phyloP scores from a whole-genome alignment of 106 monocot species.

The Platanthera guangdongensis region DNA sequence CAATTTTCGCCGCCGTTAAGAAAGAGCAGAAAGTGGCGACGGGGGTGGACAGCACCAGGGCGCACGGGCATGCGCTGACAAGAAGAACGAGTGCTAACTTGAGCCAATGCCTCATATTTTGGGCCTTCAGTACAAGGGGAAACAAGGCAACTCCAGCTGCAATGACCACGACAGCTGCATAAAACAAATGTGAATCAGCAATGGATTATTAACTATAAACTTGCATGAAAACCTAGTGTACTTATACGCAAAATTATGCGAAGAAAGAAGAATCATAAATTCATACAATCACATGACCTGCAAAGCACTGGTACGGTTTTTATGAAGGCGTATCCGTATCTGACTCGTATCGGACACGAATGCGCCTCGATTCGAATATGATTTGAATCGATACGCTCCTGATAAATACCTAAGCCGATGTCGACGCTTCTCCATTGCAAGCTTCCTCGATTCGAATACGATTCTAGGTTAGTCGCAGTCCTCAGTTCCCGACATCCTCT shows the following conservation, averaged over 20 bases:
- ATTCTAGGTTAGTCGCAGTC: too few species aligned
- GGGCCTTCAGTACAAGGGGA: constrained; percentile 30
- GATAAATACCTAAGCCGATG: too few species aligned
- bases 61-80: constrained; percentile 93
- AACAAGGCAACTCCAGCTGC: constrained; percentile 53
- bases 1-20: constrained; percentile 54
- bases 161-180: constrained; percentile 67
- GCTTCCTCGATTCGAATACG: too few species aligned
- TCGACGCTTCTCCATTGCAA: too few species aligned
- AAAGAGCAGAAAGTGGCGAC: constrained; percentile 92
- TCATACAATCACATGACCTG: too few species aligned
- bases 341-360: too few species aligned
- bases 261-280: neutral
- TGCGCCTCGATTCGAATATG: too few species aligned
- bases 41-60: constrained; percentile 88
- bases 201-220: neutral
- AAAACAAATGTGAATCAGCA: neutral
- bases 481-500: too few species aligned
- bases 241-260: neutral
- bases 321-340: too few species aligned
- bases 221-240: neutral
- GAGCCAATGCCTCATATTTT: constrained; percentile 54
- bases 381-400: too few species aligned
- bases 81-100: constrained; percentile 76
- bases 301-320: too few species aligned